These are phyloP conservation scores for Ustulina deusta DNA, from an alignment of 2,329 filamentous ascomycete genomes.

Conservation along the genomic window DNA sequence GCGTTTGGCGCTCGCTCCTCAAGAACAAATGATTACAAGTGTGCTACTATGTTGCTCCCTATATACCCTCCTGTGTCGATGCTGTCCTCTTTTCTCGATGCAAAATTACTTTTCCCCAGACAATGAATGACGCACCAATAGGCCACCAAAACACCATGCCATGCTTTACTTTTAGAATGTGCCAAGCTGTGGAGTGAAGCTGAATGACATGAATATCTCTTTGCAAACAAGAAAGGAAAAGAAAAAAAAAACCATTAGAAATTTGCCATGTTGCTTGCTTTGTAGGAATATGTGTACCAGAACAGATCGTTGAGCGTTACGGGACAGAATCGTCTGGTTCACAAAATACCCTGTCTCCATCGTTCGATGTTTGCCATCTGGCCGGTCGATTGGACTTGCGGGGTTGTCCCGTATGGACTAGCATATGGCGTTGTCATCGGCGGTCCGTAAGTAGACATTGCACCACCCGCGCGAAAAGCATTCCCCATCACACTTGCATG, in stretches of 20 bases:
- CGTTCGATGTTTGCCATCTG: conserved; percentile 52
- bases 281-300: conserved; percentile 2
- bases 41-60: conserved; percentile 20
- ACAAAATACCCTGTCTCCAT: conserved; percentile 52
- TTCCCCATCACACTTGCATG: conserved; percentile 44
- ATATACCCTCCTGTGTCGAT: conserved; percentile 23
- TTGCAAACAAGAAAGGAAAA: background rate
- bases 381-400: conserved; percentile 45
- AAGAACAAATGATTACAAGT: conserved; percentile 39
- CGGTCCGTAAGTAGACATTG: conserved; percentile 40
- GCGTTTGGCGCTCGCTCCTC: conserved; percentile 14
- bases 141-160: conserved; percentile 34
- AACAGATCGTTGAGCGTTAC: background rate
- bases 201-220: conserved; percentile 7
- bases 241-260: background rate
- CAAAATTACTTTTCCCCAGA: conserved; percentile 17
- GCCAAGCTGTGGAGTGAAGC: conserved; percentile 21
- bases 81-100: conserved; percentile 24
- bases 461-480: conserved; percentile 41
- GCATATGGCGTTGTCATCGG: conserved; percentile 43
- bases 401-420: conserved; percentile 41
- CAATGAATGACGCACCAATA: conserved; percentile 20
- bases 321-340: conserved; percentile 16
- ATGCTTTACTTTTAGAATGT: conserved; percentile 35
- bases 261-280: conserved; percentile 2